Percentiles rank a stretch among this genome's conserved stretches.
phyloP scores from a whole-genome alignment of 345 rosid genomes.

The Firmiana major region DNA sequence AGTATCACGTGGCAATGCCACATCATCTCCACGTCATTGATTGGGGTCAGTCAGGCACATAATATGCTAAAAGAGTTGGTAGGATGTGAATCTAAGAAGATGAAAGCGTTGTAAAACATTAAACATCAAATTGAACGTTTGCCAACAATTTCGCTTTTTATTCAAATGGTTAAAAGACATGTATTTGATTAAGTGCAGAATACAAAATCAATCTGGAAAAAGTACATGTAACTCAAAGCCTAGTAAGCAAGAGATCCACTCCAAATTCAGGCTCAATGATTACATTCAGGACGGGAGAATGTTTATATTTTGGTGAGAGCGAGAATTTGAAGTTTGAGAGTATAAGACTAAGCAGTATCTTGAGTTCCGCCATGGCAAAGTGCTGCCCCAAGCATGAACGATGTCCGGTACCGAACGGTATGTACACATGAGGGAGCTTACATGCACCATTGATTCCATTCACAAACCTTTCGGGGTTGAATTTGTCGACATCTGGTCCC shows the following conservation, averaged over 20 bases:
- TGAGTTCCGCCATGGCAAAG: slow-evolving; percentile 4
- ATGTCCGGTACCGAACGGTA: slow-evolving; percentile 7
- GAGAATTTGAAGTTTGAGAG: not conserved
- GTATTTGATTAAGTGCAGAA: too few relatives aligned
- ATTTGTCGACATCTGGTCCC: not conserved
- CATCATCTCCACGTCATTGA: too few relatives aligned
- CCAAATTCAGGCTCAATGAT: slow-evolving; percentile 12
- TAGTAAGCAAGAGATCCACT: not conserved
- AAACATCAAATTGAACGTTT: too few relatives aligned
- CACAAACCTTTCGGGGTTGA: slow-evolving; percentile 1
- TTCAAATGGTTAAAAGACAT: too few relatives aligned
- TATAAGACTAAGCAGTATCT: not conserved
- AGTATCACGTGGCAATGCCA: too few relatives aligned
- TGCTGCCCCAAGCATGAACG: slow-evolving; percentile 8
- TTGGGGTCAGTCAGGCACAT: too few relatives aligned
- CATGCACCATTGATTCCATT: slow-evolving; percentile 9
- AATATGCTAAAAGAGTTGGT: too few relatives aligned
- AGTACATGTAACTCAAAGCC: not conserved
- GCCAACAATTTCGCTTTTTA: too few relatives aligned
- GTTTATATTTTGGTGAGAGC: not conserved
- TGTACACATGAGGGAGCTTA: slow-evolving; percentile 7
- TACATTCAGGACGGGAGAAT: not conserved
- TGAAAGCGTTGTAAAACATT: too few relatives aligned
- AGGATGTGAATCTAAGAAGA: too few relatives aligned
- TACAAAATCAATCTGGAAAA: too few relatives aligned